Base-by-base conservation (phyloP, 805 yeast species). In the Myxozyma monticola region DNA sequence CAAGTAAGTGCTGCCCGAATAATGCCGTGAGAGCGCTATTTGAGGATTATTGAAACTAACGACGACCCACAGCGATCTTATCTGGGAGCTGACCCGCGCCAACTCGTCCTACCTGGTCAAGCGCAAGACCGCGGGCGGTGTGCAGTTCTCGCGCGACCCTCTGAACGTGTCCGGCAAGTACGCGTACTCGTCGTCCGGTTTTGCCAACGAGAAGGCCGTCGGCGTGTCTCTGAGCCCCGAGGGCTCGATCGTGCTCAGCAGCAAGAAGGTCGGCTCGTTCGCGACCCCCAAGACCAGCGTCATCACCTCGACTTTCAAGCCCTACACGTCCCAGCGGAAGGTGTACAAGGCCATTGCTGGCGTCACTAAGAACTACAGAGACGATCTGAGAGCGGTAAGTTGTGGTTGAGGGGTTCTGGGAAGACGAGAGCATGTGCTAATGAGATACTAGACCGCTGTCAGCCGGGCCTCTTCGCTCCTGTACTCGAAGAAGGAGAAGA, bases 1-100 rank as follows among this genome's bases (percentile, higher is more conserved):
- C 21, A 46, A 51, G 56, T 51, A 38, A 9, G 56, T 45, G 25
- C 28, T 3, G 25, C 21, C 22, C n/a, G n/a, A 20, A 18, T 17
- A 18, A 33, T 5, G 8, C 25, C 5, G 31, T 9, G 17, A 22
- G n/a, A 0, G 20, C n/a, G 40, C 17, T 20, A 18, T 24, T 22
- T 3, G 40, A 17, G n/a, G 8, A 5, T 15, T 15, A 14, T 34
- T 8, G 12, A 8, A 17, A 34, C 18, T 26, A 24, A 33, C 34
- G 37, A n/a, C 37, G 17, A 6, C 8, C 25, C 37, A n/a, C 21
- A 54, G 59, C 74, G 80, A 76, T 61, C 71, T 76, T 52, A 65
- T 76, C 71, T 76, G 80, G 80, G 76, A 73, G 61, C 63, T 76
- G 48, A 69, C 77, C 70, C 74, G 76, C 61, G 62, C 68, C 60